These are phyloP conservation scores for Coniochaeta ligniaria DNA, from an alignment of 2,329 filamentous ascomycete species.

Conservation along the genomic window DNA sequence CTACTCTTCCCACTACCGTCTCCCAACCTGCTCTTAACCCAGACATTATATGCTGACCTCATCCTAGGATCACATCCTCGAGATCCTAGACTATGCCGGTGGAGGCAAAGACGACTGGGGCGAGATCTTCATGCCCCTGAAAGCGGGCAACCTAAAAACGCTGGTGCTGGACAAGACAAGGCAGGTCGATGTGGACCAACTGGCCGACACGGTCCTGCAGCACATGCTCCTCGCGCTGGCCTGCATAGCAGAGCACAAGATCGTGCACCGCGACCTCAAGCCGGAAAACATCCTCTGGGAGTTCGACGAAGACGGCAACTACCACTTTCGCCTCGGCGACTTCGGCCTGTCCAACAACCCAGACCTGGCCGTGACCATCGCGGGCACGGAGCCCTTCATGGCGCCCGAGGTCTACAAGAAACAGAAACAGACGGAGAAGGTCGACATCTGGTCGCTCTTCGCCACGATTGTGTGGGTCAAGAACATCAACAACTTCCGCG, in stretches of 20 bases:
- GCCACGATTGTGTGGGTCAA: slow-evolving; percentile 19
- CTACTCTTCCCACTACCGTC: neutral
- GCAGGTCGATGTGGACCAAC: neutral
- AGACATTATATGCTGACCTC: too few species aligned
- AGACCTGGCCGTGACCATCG: slow-evolving; percentile 12
- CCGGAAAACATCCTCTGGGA: slow-evolving; percentile 18
- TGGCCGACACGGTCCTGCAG: slow-evolving; percentile 11
- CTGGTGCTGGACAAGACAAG: slow-evolving; percentile 4
- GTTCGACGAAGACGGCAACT: slow-evolving; percentile 4
- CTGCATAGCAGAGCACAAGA: slow-evolving; percentile 11
- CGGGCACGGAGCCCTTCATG: slow-evolving; percentile 20
- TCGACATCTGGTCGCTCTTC: slow-evolving; percentile 24
- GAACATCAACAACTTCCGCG: slow-evolving; percentile 10
- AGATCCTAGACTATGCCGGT: slow-evolving; percentile 12
- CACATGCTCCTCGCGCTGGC: slow-evolving; percentile 17
- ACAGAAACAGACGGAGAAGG: slow-evolving; percentile 13
- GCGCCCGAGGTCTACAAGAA: slow-evolving; percentile 17
- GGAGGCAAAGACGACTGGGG: slow-evolving; percentile 9
- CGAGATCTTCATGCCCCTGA: slow-evolving; percentile 17
- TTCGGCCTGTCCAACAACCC: slow-evolving; percentile 18
- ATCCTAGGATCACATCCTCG: slow-evolving; percentile 14
- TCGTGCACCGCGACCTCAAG: slow-evolving; percentile 18
- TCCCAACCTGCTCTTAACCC: too few species aligned
- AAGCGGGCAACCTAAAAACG: slow-evolving; percentile 13
- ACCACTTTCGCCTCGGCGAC: slow-evolving; percentile 16